Evolutionary conservation across 352 stramenopile species (phyloP).

Genomic region (Globisporangium middletonii): DNA sequence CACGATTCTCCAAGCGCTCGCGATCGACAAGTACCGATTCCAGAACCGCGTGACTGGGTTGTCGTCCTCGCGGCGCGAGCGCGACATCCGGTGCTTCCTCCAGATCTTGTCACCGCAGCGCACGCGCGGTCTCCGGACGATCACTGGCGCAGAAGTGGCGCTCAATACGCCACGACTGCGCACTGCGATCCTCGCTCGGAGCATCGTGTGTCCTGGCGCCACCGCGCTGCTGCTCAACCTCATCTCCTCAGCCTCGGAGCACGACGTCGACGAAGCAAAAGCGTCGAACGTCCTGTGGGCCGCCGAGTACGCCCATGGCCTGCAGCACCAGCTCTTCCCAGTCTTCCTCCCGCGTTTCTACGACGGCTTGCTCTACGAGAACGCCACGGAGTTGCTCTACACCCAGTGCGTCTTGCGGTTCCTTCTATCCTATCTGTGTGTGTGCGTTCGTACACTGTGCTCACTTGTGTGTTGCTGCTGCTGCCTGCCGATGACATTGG

Average conservation of each 20-base stretch:
- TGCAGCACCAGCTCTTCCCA: constrained; percentile 51
- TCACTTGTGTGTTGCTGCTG: not conserved
- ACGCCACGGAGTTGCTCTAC: constrained; percentile 32
- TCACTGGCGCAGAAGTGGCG: constrained; percentile 47
- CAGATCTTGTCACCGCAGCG: constrained; percentile 43
- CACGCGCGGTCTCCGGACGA: constrained; percentile 34
- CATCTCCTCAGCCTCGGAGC: constrained; percentile 41
- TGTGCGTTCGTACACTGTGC: no score
- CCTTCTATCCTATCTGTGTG: no score
- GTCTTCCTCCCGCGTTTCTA: constrained; percentile 36
- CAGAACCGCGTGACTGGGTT: constrained; percentile 19
- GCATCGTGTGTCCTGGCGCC: constrained; percentile 40
- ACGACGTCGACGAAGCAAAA: constrained; percentile 25
- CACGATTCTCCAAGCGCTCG: constrained; percentile 49
- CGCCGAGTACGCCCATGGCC: constrained; percentile 38
- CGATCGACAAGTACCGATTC: constrained; percentile 46
- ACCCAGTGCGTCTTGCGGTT: constrained; percentile 20
- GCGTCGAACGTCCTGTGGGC: constrained; percentile 42
- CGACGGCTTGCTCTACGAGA: constrained; percentile 33
- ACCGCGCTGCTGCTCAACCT: constrained; percentile 55
- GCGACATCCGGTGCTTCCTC: constrained; percentile 38
- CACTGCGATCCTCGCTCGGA: constrained; percentile 44
- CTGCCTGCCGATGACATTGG: not conserved
- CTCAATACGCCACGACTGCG: constrained; percentile 41
- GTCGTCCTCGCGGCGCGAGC: constrained; percentile 1